Conservation (phyloP, 441 rosid species). For the Gossypium laxum region DNA sequence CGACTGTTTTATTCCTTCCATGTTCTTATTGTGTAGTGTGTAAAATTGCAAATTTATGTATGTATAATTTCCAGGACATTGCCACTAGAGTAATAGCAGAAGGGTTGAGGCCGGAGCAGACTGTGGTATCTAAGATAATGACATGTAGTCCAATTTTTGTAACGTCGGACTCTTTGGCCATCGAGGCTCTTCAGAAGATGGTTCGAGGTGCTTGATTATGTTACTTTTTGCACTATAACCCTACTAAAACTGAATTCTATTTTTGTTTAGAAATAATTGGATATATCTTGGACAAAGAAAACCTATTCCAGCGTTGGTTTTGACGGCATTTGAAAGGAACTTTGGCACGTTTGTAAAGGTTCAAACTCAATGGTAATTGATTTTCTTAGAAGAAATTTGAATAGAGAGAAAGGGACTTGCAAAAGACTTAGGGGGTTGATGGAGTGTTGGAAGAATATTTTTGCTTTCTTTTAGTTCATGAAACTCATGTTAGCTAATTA, state of each 20-base stretch:
- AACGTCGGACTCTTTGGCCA: conserved; percentile 67
- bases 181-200: conserved; percentile 93
- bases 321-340: background rate
- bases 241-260: background rate
- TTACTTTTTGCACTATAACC: background rate
- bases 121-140: conserved; percentile 82
- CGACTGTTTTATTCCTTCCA: background rate
- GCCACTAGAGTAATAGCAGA: conserved; percentile 79
- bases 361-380: background rate
- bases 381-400: background rate
- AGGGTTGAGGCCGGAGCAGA: conserved; percentile 83
- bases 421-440: background rate
- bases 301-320: background rate
- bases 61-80: conserved; percentile 39
- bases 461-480: conserved; percentile 1
- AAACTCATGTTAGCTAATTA: background rate
- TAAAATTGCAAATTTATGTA: background rate
- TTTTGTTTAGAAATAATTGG: background rate
- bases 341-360: background rate
- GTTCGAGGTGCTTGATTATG: conserved; percentile 51
- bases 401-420: background rate
- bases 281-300: background rate
- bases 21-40: background rate
- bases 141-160: conserved; percentile 83
- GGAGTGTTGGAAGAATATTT: background rate